Base-by-base conservation (phyloP, 805 yeast genomes). In the Maudiozyma barnettii region DNA sequence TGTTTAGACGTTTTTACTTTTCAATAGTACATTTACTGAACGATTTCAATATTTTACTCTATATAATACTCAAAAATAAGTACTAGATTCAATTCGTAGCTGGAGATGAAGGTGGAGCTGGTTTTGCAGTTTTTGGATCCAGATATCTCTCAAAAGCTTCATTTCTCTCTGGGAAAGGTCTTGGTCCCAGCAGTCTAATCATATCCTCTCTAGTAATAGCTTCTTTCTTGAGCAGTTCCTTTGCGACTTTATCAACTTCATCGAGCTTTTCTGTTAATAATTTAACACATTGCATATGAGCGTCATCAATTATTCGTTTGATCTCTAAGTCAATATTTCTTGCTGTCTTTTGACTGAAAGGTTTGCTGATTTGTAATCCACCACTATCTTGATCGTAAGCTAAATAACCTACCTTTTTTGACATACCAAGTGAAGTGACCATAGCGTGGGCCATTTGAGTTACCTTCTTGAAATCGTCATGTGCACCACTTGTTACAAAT, bases 141-240 rank as follows among this genome's bases (percentile, higher is more conserved):
- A 90, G 69, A 59, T 90, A 90, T 63, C 86, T 87, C 65, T 88
- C 95, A 66, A 90, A 89, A 1, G 95, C 95, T 57, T 86, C 96
- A 60, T 88, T 89, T 54, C 76, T 81, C 63, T 89, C 96, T 14
- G 85, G 82, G 74, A 84, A 93, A 10, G 96, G 96, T 54, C 99
- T 77, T 64, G 85, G 85, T 3, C 99, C 99, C 41, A 93, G 70
- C 44, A 93, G 65, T 49, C 91, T 75, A 48, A 90, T 80, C 95
- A 93, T 88, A 63, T 93, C 99, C 55, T 87, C 95, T 65, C 99
- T 79, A 3, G 96, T 88, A 22, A 93, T 77, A 23, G 88, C 95
- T 65, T 93, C 99, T 64, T 91, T 90, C 46, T 74, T 68, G 58
- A 91, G 73, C 53, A 93, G 72, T 59, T 85, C 89, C 65, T 90